Evolutionary conservation across 2,329 filamentous ascomycete genomes (phyloP).

Genomic region (Fusarium veterinarium): DNA sequence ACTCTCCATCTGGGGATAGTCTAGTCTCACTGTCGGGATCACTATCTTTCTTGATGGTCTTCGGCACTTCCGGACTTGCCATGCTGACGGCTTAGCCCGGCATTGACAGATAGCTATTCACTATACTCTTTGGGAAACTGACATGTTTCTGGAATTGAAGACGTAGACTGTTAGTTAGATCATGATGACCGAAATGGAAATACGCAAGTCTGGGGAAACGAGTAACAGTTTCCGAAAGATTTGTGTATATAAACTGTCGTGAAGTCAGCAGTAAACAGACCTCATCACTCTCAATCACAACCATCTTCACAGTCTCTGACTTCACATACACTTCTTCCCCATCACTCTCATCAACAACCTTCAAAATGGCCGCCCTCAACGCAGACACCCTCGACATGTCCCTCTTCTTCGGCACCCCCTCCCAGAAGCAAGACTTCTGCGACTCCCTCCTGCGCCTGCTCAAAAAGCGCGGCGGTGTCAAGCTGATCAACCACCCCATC

Average conservation of each 20-base stretch:
- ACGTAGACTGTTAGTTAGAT: neutral
- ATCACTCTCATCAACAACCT: neutral
- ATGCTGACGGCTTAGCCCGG: constrained; percentile 18
- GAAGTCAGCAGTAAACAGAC: neutral
- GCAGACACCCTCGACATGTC: constrained; percentile 45
- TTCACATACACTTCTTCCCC: neutral
- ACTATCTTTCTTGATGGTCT: constrained; percentile 19
- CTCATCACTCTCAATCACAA: neutral
- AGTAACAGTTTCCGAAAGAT: constrained; percentile 29
- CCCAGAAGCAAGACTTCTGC: constrained; percentile 43
- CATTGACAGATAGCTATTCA: constrained; percentile 2
- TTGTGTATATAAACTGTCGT: constrained; percentile 13
- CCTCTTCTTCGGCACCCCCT: constrained; percentile 44
- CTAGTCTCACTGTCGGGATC: constrained; percentile 5
- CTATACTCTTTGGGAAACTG: neutral
- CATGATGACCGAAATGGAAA: constrained; percentile 2
- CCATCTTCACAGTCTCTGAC: neutral
- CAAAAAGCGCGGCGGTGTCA: constrained; percentile 42
- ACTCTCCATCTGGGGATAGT: neutral
- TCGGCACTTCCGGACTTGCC: neutral
- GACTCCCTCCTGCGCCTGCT: constrained; percentile 37
- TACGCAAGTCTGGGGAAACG: neutral
- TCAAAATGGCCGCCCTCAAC: constrained; percentile 30
- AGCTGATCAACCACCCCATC: constrained; percentile 44
- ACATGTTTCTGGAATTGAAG: neutral